These are phyloP conservation scores for Psilocybe tampanensis DNA, from an alignment of 768 basidiomycete species.

Conservation along the genomic window DNA sequence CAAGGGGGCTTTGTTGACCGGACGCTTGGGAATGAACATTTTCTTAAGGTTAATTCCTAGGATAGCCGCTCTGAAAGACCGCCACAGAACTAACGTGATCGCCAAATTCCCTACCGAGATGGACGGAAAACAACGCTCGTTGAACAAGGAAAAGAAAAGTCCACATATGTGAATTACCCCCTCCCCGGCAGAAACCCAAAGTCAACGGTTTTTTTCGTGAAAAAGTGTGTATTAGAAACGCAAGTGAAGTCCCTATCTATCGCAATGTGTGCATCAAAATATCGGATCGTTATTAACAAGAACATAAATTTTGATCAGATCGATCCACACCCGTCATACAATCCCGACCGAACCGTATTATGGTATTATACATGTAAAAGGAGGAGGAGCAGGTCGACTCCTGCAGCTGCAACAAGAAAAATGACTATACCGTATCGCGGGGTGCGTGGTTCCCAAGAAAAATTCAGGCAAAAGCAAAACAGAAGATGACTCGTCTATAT, in stretches of 20 bases:
- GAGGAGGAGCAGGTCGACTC: neutral
- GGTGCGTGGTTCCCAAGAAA: neutral
- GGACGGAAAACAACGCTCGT: slow-evolving; percentile 13
- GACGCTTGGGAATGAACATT: slow-evolving; percentile 5
- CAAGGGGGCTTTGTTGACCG: slow-evolving; percentile 8
- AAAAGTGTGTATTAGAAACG: too few relatives aligned
- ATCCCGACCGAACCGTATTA: neutral
- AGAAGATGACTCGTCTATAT: neutral
- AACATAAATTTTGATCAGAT: neutral
- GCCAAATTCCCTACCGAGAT: slow-evolving; percentile 25
- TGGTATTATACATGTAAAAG: neutral
- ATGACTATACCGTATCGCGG: neutral
- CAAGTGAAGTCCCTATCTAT: slow-evolving; percentile 11
- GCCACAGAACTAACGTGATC: slow-evolving; percentile 19
- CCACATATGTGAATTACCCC: neutral
- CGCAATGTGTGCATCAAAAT: neutral
- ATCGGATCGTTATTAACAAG: neutral
- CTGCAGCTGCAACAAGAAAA: neutral
- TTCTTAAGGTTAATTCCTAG: slow-evolving; percentile 7
- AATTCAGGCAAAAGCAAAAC: neutral
- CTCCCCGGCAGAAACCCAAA: too few relatives aligned
- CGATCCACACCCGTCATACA: neutral
- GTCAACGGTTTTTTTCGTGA: too few relatives aligned
- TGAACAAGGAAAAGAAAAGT: neutral
- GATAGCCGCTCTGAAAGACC: slow-evolving; percentile 1